Evolutionary conservation across 140 eudicot genomes (phyloP).

Genomic region (Ambrosia hybrid): DNA sequence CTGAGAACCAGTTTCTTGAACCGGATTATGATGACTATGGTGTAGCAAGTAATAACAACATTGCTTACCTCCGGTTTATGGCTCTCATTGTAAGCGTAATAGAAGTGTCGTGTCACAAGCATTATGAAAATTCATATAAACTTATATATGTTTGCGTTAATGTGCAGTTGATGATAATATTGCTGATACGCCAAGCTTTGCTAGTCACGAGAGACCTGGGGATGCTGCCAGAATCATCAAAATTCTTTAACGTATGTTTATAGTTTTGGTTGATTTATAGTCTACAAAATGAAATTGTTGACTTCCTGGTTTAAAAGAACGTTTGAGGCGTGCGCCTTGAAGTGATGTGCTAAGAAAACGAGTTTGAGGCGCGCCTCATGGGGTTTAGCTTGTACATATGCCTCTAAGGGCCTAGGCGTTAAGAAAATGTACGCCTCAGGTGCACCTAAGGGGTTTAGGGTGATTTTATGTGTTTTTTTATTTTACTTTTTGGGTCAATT

Average conservation of each 20-base stretch:
- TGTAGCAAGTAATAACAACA: conserved; percentile 48
- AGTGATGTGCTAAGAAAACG: too few species aligned
- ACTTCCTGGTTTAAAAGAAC: too few species aligned
- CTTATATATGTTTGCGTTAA: too few species aligned
- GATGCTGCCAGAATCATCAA: conserved; percentile 58
- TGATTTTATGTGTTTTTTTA: too few species aligned
- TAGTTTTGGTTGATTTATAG: background rate
- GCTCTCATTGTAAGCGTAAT: conserved; percentile 56
- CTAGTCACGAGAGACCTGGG: conserved; percentile 60
- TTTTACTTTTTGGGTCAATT: too few species aligned
- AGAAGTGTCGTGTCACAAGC: background rate
- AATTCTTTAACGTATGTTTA: conserved; percentile 50
- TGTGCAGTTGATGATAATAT: conserved; percentile 66
- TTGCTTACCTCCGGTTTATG: conserved; percentile 64
- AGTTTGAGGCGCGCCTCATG: too few species aligned
- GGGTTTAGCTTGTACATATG: too few species aligned
- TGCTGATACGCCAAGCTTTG: conserved; percentile 66
- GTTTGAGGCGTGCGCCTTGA: too few species aligned
- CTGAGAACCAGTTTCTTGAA: conserved; percentile 62
- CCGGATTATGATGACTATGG: conserved; percentile 72
- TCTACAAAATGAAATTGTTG: background rate
- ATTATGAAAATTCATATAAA: background rate
- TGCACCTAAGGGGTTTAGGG: too few species aligned
- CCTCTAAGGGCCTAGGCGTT: too few species aligned
- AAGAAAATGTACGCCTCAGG: too few species aligned